phyloP scores from a whole-genome alignment of 345 rosid species.

The Xanthoceras sorbifolium region DNA sequence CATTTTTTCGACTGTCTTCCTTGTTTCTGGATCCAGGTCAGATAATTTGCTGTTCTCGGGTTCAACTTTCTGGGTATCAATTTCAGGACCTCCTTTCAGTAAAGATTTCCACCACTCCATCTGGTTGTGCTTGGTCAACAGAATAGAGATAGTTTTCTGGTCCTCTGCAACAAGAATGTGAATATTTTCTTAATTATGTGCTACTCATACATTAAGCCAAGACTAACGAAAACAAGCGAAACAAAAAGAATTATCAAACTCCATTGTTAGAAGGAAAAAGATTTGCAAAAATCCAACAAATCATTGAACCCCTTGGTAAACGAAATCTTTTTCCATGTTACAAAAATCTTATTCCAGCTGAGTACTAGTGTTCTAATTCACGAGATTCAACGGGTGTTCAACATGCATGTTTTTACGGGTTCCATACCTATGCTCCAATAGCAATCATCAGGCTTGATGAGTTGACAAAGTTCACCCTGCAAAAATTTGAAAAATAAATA shows the following conservation, averaged over 20 bases:
- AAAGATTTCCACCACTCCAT: conserved; percentile 95
- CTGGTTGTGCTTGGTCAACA: conserved; percentile 87
- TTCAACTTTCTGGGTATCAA: conserved; percentile 93
- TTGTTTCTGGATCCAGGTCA: conserved; percentile 82
- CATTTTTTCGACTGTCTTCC: conserved; percentile 85
- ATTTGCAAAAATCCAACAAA: neutral
- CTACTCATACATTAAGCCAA: neutral
- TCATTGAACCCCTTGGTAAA: neutral
- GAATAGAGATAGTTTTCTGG: conserved; percentile 57
- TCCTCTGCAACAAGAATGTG: conserved; percentile 51
- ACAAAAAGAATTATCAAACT: neutral
- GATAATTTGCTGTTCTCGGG: conserved; percentile 83
- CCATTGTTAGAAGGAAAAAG: neutral
- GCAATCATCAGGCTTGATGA: conserved; percentile 80
- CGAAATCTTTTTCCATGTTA: neutral
- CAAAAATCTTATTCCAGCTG: neutral
- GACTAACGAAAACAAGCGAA: neutral
- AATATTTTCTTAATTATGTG: neutral
- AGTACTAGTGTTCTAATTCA: neutral
- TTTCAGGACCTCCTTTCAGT: conserved; percentile 80
- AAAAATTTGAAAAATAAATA: conserved; percentile 13
- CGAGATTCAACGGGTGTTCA: neutral
- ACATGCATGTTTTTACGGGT: neutral
- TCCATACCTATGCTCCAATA: conserved; percentile 90
- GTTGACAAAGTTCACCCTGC: conserved; percentile 71